Evolutionary conservation across 441 rosid species (phyloP).

Genomic region (Gossypium davidsonii): DNA sequence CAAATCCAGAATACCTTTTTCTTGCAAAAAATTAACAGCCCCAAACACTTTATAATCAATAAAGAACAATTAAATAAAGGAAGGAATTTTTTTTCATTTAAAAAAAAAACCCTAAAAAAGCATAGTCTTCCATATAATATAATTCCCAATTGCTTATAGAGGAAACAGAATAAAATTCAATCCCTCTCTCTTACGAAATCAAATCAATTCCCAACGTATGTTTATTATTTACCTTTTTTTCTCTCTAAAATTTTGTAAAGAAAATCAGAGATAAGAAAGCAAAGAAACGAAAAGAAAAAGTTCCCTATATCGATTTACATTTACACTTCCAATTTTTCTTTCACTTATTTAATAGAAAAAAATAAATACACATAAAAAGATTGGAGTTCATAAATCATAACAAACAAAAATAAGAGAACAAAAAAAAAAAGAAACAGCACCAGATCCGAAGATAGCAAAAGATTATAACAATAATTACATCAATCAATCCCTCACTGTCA

Average conservation of each 20-base stretch:
- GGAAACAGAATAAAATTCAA: too few species aligned
- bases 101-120: background rate
- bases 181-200: too few species aligned
- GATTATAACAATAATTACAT: background rate
- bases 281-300: background rate
- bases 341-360: background rate
- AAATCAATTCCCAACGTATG: background rate
- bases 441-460: conserved; percentile 17
- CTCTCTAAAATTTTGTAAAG: background rate
- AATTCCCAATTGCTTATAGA: background rate
- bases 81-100: too few species aligned
- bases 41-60: background rate
- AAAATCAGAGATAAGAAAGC: background rate
- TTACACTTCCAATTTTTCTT: background rate
- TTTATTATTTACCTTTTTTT: background rate
- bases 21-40: background rate
- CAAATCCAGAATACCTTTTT: background rate
- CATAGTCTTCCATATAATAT: background rate
- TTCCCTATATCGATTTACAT: background rate
- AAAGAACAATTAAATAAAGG: background rate
- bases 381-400: background rate
- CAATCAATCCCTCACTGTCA: background rate
- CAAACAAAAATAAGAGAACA: background rate
- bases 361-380: background rate
- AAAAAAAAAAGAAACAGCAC: background rate